A percentile compares a stretch with the other conserved stretches of the same genome.
Evolutionary conservation across 1,139 yeast genomes (phyloP).

Genomic region (Kurtzmaniella natalensis): DNA sequence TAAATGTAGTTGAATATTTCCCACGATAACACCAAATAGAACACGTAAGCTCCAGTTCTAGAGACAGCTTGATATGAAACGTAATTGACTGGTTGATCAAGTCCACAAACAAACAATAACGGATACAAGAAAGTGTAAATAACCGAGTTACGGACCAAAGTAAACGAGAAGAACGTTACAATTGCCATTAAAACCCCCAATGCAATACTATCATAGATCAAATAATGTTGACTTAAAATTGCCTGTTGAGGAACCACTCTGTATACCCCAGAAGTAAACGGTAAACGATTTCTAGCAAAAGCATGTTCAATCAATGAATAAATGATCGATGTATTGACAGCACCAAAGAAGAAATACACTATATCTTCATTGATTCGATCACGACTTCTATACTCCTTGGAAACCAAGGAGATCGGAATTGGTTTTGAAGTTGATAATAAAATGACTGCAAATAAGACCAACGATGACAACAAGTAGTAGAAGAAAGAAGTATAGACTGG

Average conservation of each 20-base stretch:
- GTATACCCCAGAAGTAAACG: slow-evolving; percentile 40
- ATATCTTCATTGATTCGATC: slow-evolving; percentile 62
- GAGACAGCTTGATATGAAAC: slow-evolving; percentile 32
- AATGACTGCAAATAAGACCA: slow-evolving; percentile 27
- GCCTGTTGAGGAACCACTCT: slow-evolving; percentile 38
- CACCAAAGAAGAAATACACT: slow-evolving; percentile 47
- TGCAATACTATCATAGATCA: slow-evolving; percentile 33
- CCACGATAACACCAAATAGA: slow-evolving; percentile 47
- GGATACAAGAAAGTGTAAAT: neutral
- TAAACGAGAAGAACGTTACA: neutral
- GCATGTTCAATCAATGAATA: slow-evolving; percentile 54
- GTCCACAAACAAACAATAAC: slow-evolving; percentile 22
- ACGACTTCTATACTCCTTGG: slow-evolving; percentile 46
- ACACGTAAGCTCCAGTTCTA: slow-evolving; percentile 30
- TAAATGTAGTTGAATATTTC: slow-evolving; percentile 61
- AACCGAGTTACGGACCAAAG: neutral
- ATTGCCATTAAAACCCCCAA: slow-evolving; percentile 27
- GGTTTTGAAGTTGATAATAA: slow-evolving; percentile 28
- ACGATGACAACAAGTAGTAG: slow-evolving; percentile 20
- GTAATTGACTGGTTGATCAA: slow-evolving; percentile 33
- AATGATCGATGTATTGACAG: slow-evolving; percentile 33
- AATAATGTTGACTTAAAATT: slow-evolving; percentile 28
- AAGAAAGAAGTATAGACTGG: slow-evolving; percentile 31
- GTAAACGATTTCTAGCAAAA: slow-evolving; percentile 57
- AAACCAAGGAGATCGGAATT: slow-evolving; percentile 30